These are phyloP conservation scores for Coniferiporia weirii DNA, from an alignment of 1,284 basidiomycete genomes.

Conservation along the genomic window DNA sequence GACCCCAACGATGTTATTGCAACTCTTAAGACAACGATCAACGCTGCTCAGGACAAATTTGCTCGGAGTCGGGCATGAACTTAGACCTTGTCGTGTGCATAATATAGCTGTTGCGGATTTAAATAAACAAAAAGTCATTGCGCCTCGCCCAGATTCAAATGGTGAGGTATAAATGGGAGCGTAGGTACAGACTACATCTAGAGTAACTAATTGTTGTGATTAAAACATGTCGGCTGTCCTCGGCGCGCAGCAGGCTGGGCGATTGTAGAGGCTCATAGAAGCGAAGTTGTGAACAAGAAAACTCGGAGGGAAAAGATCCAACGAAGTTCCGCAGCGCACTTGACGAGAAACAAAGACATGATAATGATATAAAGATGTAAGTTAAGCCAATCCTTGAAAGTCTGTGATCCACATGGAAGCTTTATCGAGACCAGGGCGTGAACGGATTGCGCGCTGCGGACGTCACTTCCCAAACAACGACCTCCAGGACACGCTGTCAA, in stretches of 20 bases:
- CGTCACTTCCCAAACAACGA: not conserved
- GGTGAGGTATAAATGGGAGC: not conserved
- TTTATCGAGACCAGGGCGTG: not conserved
- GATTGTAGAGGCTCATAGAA: not conserved
- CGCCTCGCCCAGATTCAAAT: not conserved
- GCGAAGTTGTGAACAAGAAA: not conserved
- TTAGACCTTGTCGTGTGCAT: not conserved
- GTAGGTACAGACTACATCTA: constrained; percentile 13
- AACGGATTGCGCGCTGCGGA: not conserved
- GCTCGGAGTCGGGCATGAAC: constrained; percentile 17
- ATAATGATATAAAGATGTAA: constrained; percentile 16
- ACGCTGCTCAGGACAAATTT: constrained; percentile 56
- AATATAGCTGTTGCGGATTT: not conserved
- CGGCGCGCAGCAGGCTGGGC: not conserved
- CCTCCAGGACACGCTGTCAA: not conserved
- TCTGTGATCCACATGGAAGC: not conserved
- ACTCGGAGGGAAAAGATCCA: not conserved
- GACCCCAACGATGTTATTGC: constrained; percentile 77
- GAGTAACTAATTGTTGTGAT: not conserved
- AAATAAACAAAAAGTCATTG: not conserved
- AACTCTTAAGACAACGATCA: constrained; percentile 66
- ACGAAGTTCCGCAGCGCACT: not conserved
- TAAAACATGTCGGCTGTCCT: constrained; percentile 4
- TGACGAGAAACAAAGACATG: not conserved
- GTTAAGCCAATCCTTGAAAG: constrained; percentile 6